Percentiles rank a stretch among this genome's conserved stretches.
Evolutionary conservation across 225 moss, liverwort and hornwort species (phyloP).

Genomic region (Marchantia paleacea): DNA sequence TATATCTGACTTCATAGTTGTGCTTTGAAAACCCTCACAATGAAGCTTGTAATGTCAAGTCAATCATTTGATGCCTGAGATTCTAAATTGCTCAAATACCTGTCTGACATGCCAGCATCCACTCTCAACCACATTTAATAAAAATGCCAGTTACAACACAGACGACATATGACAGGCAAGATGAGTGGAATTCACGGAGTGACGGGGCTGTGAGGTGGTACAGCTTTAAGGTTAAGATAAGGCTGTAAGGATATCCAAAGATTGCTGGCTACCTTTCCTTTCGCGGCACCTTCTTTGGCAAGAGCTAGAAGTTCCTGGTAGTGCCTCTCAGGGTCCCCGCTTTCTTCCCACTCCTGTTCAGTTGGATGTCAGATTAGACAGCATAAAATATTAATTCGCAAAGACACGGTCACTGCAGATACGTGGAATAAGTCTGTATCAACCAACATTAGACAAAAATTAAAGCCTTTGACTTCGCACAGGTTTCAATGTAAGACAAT

Average conservation of each 20-base stretch:
- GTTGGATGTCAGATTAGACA: background rate
- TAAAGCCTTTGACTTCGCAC: too few species aligned
- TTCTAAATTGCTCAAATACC: too few species aligned
- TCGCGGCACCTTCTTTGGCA: conserved; percentile 69
- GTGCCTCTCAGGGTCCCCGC: conserved; percentile 80
- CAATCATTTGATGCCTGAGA: background rate
- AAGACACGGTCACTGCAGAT: background rate
- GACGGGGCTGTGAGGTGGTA: too few species aligned
- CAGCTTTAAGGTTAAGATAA: too few species aligned
- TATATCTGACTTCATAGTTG: too few species aligned
- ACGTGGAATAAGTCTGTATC: background rate
- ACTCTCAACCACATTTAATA: too few species aligned
- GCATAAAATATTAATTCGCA: background rate
- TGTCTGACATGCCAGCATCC: too few species aligned
- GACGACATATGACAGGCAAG: background rate
- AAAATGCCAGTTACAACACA: too few species aligned
- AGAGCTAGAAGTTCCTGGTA: conserved; percentile 72
- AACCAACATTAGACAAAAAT: too few species aligned
- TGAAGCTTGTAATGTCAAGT: background rate
- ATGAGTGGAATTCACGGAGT: background rate
- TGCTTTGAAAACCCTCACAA: background rate
- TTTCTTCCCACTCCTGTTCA: conserved; percentile 75
- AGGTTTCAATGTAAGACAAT: background rate
- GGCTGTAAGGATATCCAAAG: too few species aligned
- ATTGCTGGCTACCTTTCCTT: conserved; percentile 62